Conservation (phyloP, 1,139 yeast genomes). For the Kurtzmaniella quercitrusa region DNA sequence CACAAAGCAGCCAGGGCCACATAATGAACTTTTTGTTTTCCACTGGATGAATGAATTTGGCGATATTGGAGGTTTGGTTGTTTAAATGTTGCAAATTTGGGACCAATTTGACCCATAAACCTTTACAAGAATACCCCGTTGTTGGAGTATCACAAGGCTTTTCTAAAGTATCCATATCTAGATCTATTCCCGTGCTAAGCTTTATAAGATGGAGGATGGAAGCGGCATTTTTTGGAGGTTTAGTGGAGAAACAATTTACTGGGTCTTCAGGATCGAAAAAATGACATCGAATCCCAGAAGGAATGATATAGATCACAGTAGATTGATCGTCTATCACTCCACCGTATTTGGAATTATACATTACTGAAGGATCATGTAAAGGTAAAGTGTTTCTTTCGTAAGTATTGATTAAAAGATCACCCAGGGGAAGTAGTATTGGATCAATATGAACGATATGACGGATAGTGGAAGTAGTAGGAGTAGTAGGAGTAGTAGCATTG, state of each 20-base stretch:
- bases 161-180: constrained; percentile 5
- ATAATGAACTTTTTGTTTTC: constrained; percentile 54
- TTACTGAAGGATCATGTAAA: constrained; percentile 26
- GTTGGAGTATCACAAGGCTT: neutral
- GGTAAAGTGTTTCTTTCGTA: constrained; percentile 22
- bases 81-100: constrained; percentile 67
- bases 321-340: constrained; percentile 7
- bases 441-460: constrained; percentile 44
- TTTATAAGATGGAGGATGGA: constrained; percentile 45
- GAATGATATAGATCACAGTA: constrained; percentile 61
- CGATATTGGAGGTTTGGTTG: constrained; percentile 61
- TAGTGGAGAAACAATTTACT: constrained; percentile 35
- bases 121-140: neutral
- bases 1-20: constrained; percentile 71
- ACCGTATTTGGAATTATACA: neutral
- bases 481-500: too few species aligned
- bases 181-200: constrained; percentile 51
- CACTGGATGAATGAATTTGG: constrained; percentile 49
- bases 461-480: constrained; percentile 4
- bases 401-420: constrained; percentile 41
- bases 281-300: constrained; percentile 72
- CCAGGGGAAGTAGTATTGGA: constrained; percentile 49
- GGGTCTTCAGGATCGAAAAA: constrained; percentile 43
- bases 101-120: constrained; percentile 58
- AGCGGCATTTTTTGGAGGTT: constrained; percentile 50